Evolutionary conservation across 192 early-diverging fungal genomes (phyloP), one percentile per base, ranked within the genome.

Genomic region (Cetraspora pellucida): DNA sequence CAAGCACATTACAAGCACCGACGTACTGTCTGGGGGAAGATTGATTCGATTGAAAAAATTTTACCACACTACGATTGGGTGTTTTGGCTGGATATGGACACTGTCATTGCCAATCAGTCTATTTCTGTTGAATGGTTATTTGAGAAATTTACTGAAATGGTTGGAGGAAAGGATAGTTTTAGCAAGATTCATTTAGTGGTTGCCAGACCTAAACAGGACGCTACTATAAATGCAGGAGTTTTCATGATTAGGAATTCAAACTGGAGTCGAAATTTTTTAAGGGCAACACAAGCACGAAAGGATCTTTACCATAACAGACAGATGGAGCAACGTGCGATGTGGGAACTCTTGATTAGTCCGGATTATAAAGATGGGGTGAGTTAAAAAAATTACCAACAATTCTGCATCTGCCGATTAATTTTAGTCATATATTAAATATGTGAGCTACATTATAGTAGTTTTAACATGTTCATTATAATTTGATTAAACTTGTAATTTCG

Each of bases 51-150:
- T 10, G 85, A 89, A 68, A 89, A 87, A 72, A 78, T 83, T 2
- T 59, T 89, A 6, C 88, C 88, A 1, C 82, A 87, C 25, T 89
- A 89, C 72, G 85, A 89, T 19, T 89, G 88, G 88, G 14, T 89
- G 31, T 84, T 89, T 61, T 89, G 88, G 88, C 77, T 89, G 78
- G 88, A 89, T 69, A 89, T 89, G 86, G 88, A 89, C 65, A 86
- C 88, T 6, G 84, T 89, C 0, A 70, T 89, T 21, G 82, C 84
- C 60, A 82, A 89, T 57, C 60, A 77, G 19, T 79, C 84, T 49
- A 79, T 78, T 25, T 76, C 80, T 6, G 23, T 89, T 0, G 83
- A 85, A 31, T 72, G 74, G 0, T 74, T 89, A 11, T 75, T 89
- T 11, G 75, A 75, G 1, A 19, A 80, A n/a, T 82, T 86, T 21